Evolutionary conservation across 805 yeast genomes (phyloP).

Genomic region (Brettanomyces anomalus): DNA sequence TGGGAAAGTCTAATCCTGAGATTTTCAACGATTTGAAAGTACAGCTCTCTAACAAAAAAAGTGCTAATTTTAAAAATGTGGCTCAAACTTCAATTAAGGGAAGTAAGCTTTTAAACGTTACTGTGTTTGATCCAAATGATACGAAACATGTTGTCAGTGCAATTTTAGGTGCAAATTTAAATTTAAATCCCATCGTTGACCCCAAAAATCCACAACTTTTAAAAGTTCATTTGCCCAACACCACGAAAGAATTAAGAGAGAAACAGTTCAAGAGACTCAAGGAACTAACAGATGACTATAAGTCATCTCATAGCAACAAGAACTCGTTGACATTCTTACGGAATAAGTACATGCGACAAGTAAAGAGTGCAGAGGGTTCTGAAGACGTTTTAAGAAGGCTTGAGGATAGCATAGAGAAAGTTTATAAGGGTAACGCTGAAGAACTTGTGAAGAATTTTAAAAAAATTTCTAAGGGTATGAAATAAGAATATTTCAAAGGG

Average conservation of each 20-base stretch:
- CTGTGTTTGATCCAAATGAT: constrained; percentile 79
- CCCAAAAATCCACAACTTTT: constrained; percentile 64
- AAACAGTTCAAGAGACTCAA: constrained; percentile 55
- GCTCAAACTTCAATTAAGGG: constrained; percentile 72
- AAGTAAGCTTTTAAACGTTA: constrained; percentile 51
- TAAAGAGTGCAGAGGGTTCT: constrained; percentile 38
- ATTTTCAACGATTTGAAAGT: constrained; percentile 56
- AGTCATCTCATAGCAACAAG: constrained; percentile 36
- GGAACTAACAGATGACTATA: constrained; percentile 53
- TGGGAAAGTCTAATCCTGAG: constrained; percentile 61
- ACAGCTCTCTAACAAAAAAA: constrained; percentile 35
- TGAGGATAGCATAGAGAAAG: constrained; percentile 54
- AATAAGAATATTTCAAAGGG: no score
- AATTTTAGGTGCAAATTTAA: constrained; percentile 57
- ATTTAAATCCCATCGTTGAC: constrained; percentile 74
- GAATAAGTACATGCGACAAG: constrained; percentile 44
- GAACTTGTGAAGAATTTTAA: constrained; percentile 50
- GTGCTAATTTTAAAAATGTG: constrained; percentile 43
- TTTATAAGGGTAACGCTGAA: constrained; percentile 56
- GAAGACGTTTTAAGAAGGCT: constrained; percentile 46
- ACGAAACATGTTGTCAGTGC: constrained; percentile 62
- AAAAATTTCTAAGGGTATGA: constrained; percentile 6
- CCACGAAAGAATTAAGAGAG: constrained; percentile 55
- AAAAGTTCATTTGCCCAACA: constrained; percentile 66
- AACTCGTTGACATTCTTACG: constrained; percentile 51